Conservation (phyloP, 345 rosid species). For the Bruguiera gymnorhiza region DNA sequence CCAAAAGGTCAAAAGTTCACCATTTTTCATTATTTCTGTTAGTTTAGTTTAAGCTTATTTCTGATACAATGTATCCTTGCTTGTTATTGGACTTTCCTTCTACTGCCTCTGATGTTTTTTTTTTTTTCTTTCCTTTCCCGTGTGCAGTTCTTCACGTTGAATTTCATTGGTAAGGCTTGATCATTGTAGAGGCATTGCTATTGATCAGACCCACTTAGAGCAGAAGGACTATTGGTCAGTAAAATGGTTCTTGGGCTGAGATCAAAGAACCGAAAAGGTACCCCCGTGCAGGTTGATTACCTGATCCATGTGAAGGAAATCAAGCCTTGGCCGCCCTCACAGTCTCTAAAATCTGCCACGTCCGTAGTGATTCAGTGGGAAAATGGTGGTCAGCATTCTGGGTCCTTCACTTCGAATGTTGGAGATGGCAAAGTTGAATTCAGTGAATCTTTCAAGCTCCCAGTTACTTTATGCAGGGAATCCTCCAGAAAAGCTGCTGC, state of each 20-base stretch:
- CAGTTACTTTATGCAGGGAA: slow-evolving; percentile 47
- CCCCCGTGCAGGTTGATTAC: slow-evolving; percentile 37
- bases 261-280: slow-evolving; percentile 50
- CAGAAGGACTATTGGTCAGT: slow-evolving; percentile 14
- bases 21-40: neutral
- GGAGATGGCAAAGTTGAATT: slow-evolving; percentile 65
- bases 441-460: slow-evolving; percentile 56
- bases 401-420: slow-evolving; percentile 48
- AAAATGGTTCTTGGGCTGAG: slow-evolving; percentile 64
- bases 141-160: neutral
- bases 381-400: slow-evolving; percentile 61
- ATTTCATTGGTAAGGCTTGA: slow-evolving; percentile 1
- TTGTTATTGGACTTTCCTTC: neutral
- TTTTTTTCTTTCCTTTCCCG: neutral
- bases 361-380: slow-evolving; percentile 78
- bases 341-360: slow-evolving; percentile 41
- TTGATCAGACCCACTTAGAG: slow-evolving; percentile 14
- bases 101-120: neutral
- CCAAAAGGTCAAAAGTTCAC: neutral
- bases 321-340: slow-evolving; percentile 78
- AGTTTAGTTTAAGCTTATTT: neutral
- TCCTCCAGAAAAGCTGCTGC: slow-evolving; percentile 38
- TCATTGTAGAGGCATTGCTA: slow-evolving; percentile 22
- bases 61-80: neutral
- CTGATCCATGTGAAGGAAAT: slow-evolving; percentile 51